Conservation (phyloP, 2,329 filamentous ascomycete species). For the Diaporthe capsici region DNA sequence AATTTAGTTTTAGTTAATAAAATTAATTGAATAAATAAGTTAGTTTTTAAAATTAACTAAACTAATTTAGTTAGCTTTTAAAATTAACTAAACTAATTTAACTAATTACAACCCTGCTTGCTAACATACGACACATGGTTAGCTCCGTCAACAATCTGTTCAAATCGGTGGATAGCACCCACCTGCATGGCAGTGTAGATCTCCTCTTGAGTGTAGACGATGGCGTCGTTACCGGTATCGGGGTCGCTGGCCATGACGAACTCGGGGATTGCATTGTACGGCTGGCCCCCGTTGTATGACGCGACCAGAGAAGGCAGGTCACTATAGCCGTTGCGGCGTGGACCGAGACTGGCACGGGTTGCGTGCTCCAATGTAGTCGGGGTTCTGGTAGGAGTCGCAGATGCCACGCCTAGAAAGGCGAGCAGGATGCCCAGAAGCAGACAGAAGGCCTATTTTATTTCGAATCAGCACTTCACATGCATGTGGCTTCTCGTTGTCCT, state of each 20-base stretch:
- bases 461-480: not conserved
- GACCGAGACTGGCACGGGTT: not conserved
- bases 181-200: slow-evolving; percentile 1
- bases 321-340: not conserved
- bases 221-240: not conserved
- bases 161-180: not conserved
- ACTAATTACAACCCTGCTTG: no score
- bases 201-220: not conserved
- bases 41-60: no score
- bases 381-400: not conserved
- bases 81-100: no score
- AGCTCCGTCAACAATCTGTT: not conserved
- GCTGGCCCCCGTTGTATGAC: not conserved
- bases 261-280: not conserved
- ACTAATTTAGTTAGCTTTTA: no score
- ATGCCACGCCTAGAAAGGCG: not conserved
- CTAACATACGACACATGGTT: not conserved
- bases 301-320: not conserved
- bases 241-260: not conserved
- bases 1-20: no score
- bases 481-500: no score
- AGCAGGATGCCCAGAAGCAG: not conserved
- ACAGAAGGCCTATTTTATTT: not conserved
- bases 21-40: no score
- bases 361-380: not conserved